Conservation (phyloP, 2,329 filamentous ascomycete species). For the Pezicula neosporulosa region DNA sequence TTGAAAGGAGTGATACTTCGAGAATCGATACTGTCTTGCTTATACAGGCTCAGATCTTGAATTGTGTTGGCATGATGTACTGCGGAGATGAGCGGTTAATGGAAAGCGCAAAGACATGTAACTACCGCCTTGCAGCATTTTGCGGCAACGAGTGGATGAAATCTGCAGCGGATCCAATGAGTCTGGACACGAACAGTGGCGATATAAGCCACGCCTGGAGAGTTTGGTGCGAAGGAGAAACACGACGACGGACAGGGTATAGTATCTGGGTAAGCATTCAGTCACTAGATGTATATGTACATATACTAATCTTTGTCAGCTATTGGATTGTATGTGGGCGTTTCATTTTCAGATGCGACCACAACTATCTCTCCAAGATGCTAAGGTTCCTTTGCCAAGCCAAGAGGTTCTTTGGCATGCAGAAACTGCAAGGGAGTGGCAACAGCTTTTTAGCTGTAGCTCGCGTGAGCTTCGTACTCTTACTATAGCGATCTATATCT, state of each 20-base stretch:
- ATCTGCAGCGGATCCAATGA: constrained; percentile 8
- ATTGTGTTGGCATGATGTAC: constrained; percentile 21
- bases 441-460: constrained; percentile 16
- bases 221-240: constrained; percentile 34
- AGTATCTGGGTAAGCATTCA: constrained; percentile 35
- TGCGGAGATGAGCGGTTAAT: constrained; percentile 14
- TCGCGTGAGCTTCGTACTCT: constrained; percentile 10
- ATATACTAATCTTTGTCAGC: constrained; percentile 19
- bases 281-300: background rate
- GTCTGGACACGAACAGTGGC: background rate
- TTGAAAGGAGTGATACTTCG: constrained; percentile 2
- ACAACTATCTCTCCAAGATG: constrained; percentile 35
- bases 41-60: constrained; percentile 20
- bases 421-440: constrained; percentile 29
- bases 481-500: constrained; percentile 4
- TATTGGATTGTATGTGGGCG: constrained; percentile 37
- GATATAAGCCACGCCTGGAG: constrained; percentile 25
- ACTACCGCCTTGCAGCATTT: constrained; percentile 18
- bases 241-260: constrained; percentile 35
- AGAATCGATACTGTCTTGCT: constrained; percentile 10
- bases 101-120: constrained; percentile 6
- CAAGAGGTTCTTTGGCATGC: constrained; percentile 38
- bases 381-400: constrained; percentile 34
- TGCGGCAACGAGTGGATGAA: constrained; percentile 15
- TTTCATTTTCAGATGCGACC: constrained; percentile 34